These are phyloP conservation scores for Lagerstroemia speciosa DNA, from an alignment of 345 rosid genomes.

Conservation along the genomic window DNA sequence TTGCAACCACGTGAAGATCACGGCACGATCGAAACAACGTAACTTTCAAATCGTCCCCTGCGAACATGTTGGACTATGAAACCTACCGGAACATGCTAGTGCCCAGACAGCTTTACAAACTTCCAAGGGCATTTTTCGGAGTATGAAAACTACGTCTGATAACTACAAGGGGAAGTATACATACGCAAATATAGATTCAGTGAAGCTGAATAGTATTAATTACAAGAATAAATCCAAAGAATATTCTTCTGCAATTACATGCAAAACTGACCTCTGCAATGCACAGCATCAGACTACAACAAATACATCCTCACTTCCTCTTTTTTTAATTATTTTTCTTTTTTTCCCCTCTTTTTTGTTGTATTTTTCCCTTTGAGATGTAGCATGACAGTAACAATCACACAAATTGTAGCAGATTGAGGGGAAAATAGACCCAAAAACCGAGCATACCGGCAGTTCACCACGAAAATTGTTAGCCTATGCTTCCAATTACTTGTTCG, in stretches of 20 bases:
- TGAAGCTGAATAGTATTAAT: slow-evolving; percentile 24
- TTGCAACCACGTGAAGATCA: neutral
- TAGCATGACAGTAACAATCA: slow-evolving; percentile 14
- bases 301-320: slow-evolving; percentile 17
- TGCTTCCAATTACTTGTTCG: slow-evolving; percentile 14
- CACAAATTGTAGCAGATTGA: slow-evolving; percentile 9
- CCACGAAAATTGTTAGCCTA: slow-evolving; percentile 49
- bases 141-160: neutral
- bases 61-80: too few species aligned
- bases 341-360: slow-evolving; percentile 9
- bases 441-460: slow-evolving; percentile 29
- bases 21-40: too few species aligned
- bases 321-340: slow-evolving; percentile 7
- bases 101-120: too few species aligned
- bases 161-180: neutral
- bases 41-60: too few species aligned
- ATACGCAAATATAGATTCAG: slow-evolving; percentile 16
- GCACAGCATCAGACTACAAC: slow-evolving; percentile 18
- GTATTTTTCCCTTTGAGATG: slow-evolving; percentile 12
- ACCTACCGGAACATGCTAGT: too few species aligned
- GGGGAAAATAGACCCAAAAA: neutral
- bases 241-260: slow-evolving; percentile 10
- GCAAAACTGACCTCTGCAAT: slow-evolving; percentile 30
- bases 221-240: slow-evolving; percentile 64
- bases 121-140: too few species aligned